Evolutionary conservation across 2,329 filamentous ascomycete species (phyloP).

Genomic region (Cladosporium sp.): DNA sequence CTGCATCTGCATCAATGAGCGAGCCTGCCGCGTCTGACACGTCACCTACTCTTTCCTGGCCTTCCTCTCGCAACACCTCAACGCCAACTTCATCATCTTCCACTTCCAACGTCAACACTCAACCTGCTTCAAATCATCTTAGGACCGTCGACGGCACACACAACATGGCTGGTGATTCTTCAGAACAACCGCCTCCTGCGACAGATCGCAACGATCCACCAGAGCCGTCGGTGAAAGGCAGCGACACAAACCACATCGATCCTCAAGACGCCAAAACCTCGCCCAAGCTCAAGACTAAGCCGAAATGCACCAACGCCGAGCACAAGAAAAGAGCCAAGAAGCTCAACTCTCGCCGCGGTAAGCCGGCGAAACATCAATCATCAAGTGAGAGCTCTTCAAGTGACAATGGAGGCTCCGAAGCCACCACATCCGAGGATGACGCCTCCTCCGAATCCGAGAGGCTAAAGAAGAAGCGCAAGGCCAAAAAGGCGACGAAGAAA

Average conservation of each 20-base stretch:
- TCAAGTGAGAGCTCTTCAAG: slow-evolving; percentile 8
- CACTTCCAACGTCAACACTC: background rate
- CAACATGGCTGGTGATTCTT: slow-evolving; percentile 25
- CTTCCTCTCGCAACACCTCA: background rate
- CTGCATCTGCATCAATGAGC: slow-evolving; percentile 12
- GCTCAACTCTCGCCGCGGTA: background rate
- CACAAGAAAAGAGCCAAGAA: slow-evolving; percentile 14
- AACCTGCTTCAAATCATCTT: background rate
- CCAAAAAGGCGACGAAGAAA: slow-evolving; percentile 17
- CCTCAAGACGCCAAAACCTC: slow-evolving; percentile 5
- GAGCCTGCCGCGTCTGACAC: slow-evolving; percentile 11
- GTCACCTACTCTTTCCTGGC: slow-evolving; percentile 7
- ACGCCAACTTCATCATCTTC: background rate
- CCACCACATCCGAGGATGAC: slow-evolving; percentile 18
- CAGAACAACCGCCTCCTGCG: slow-evolving; percentile 18
- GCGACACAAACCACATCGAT: background rate
- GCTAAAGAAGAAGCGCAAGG: slow-evolving; percentile 23
- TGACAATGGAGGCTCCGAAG: slow-evolving; percentile 8
- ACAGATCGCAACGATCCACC: slow-evolving; percentile 14
- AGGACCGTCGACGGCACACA: slow-evolving; percentile 5
- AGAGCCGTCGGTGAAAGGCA: slow-evolving; percentile 14
- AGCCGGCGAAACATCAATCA: background rate
- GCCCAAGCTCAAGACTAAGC: slow-evolving; percentile 11
- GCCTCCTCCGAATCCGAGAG: slow-evolving; percentile 21
- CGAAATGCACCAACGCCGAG: slow-evolving; percentile 16